Evolutionary conservation across 2,329 filamentous ascomycete genomes (phyloP).

Genomic region (Penicillium verrucosum): DNA sequence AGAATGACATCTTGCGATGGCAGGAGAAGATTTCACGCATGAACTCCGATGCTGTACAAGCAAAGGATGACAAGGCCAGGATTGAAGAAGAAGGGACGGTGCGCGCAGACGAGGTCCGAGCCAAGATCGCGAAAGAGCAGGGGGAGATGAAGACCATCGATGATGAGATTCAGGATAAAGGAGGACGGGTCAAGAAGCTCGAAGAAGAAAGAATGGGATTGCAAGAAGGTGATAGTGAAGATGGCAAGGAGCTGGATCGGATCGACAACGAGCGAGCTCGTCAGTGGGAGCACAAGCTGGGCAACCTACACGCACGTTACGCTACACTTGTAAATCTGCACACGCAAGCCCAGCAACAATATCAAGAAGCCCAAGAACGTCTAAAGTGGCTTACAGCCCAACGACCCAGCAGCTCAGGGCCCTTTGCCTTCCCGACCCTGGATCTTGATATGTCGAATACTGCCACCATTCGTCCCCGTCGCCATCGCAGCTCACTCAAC

Average conservation of each 20-base stretch:
- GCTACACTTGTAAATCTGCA: constrained; percentile 42
- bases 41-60: constrained; percentile 47
- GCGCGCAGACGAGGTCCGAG: constrained; percentile 41
- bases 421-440: constrained; percentile 42
- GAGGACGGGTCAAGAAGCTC: constrained; percentile 58
- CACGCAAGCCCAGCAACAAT: constrained; percentile 43
- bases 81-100: constrained; percentile 41
- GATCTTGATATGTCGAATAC: constrained; percentile 43
- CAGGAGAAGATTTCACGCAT: constrained; percentile 54
- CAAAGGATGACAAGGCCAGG: constrained; percentile 43
- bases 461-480: constrained; percentile 43
- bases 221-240: constrained; percentile 48
- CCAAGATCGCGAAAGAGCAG: constrained; percentile 47
- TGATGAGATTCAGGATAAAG: constrained; percentile 60
- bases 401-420: constrained; percentile 34
- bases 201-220: constrained; percentile 56
- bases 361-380: constrained; percentile 47
- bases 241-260: constrained; percentile 51
- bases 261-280: constrained; percentile 49
- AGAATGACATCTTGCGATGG: constrained; percentile 59
- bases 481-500: constrained; percentile 46
- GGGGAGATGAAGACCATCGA: constrained; percentile 55
- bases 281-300: constrained; percentile 46
- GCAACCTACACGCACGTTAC: constrained; percentile 44
- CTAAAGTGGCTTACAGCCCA: constrained; percentile 44